Evolutionary conservation across 305 asterid genomes (phyloP).

Genomic region (Solanum hybrid): DNA sequence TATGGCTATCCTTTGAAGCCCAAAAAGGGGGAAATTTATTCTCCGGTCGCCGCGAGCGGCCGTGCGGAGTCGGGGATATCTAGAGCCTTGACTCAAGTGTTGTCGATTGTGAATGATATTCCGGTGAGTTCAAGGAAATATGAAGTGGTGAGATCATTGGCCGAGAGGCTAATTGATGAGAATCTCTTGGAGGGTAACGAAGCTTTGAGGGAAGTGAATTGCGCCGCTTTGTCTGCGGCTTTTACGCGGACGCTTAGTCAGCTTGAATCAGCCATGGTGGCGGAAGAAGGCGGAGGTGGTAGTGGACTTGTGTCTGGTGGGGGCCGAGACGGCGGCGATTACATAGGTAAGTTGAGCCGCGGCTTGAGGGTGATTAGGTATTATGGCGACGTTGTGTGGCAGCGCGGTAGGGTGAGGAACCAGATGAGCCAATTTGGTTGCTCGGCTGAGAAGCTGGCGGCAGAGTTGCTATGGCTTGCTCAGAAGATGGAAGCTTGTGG

Average conservation of each 20-base stretch:
- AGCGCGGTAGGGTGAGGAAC: conserved; percentile 26
- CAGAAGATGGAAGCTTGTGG: conserved; percentile 73
- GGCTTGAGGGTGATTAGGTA: conserved; percentile 31
- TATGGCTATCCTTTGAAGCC: conserved; percentile 11
- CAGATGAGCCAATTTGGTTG: conserved; percentile 28
- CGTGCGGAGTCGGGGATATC: conserved; percentile 40
- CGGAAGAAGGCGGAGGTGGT: conserved; percentile 11
- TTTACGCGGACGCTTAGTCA: conserved; percentile 48
- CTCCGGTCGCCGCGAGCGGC: background rate
- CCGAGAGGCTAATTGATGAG: conserved; percentile 69
- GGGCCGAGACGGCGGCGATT: conserved; percentile 7
- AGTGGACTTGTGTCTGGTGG: conserved; percentile 1
- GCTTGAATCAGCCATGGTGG: conserved; percentile 45
- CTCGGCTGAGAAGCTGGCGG: conserved; percentile 80
- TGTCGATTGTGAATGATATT: conserved; percentile 54
- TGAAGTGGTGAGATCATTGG: conserved; percentile 60
- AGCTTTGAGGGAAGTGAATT: conserved; percentile 40
- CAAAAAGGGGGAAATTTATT: background rate
- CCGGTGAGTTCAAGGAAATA: conserved; percentile 86
- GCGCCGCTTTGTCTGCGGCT: conserved; percentile 49
- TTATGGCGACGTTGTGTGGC: conserved; percentile 33
- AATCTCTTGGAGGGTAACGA: conserved; percentile 35
- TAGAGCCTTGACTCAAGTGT: conserved; percentile 64
- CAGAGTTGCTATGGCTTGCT: conserved; percentile 79
- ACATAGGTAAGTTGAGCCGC: conserved; percentile 17